phyloP scores from a whole-genome alignment of 495 filamentous ascomycete genomes.

The Tuber melanosporum region DNA sequence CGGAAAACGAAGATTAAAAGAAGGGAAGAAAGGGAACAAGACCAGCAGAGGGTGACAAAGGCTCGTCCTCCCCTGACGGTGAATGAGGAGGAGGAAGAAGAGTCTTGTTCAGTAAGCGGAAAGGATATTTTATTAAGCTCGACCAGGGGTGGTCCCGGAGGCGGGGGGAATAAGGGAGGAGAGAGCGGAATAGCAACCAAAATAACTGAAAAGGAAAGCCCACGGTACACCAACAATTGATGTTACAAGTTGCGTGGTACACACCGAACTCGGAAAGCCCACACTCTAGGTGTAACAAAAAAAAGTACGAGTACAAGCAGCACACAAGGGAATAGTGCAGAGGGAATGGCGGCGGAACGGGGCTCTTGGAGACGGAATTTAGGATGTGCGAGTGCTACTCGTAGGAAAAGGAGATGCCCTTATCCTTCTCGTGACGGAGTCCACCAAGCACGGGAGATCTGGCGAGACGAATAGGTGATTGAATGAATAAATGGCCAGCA shows the following conservation, averaged over 20 bases:
- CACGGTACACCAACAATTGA: not conserved
- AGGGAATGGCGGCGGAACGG: not conserved
- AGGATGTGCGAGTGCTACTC: not conserved
- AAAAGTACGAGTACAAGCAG: not conserved
- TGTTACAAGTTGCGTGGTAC: not conserved
- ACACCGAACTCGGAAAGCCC: not conserved
- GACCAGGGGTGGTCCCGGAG: not conserved
- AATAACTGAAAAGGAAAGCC: not conserved
- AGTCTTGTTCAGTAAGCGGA: not conserved
- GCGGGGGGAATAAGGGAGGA: not conserved
- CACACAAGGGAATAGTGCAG: not conserved
- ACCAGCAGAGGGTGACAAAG: not conserved
- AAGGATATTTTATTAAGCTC: not conserved
- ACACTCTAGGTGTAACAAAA: not conserved
- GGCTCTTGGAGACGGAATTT: not conserved
- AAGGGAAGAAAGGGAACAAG: not conserved
- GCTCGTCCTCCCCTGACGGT: not conserved
- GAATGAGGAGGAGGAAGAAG: not conserved
- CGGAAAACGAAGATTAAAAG: not conserved
- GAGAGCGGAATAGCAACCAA: not conserved
- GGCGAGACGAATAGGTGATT: not conserved
- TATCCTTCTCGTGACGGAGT: not conserved
- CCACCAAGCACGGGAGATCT: not conserved
- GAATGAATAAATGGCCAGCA: not conserved
- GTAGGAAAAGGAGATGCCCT: not conserved